Base-by-base conservation (phyloP, 225 moss, liverwort and hornwort species). In the Takakia lepidozioides region DNA sequence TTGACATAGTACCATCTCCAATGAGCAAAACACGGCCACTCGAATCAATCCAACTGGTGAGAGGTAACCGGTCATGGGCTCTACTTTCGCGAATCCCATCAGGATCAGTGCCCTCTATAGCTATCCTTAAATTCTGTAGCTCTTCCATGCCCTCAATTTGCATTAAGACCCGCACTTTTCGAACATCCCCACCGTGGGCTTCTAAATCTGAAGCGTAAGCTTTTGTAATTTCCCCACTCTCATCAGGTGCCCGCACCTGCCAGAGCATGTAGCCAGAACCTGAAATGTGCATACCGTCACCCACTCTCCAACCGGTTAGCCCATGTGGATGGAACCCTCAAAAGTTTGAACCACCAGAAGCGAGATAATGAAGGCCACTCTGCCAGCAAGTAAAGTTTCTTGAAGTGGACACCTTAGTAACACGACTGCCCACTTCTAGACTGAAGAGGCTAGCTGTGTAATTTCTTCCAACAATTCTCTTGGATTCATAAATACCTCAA, bases 91-190 rank as follows among this genome's bases (percentile, higher is more conserved):
- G 58, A 24, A 80, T 61, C 50, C 27, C 1, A 26, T 66, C 68
- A 1, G 68, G 65, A 26, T 69, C 66, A 3, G 79, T 75, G 51
- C 17, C 36, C 11, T 51, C n/a, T 23, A 75, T 83, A 21, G 27
- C 72, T 20, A 48, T 18, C 2, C 65, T 45, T 53, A 78, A 26
- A 35, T 61, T 35, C 14, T 63, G 49, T 64, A 78, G 47, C 8
- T 63, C 58, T 26, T 65, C 62, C 59, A 79, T 0, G 15, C 0
- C 68, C 58, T 68, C 55, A 22, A 79, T 46, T 27, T 71, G 51
- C 62, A 55, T 48, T 62, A 83, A 48, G 2, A 60, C 71, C 8
- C 75, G 63, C 21, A 65, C 63, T 49, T 83, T 79, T 36, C 65
- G 44, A 3, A 64, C 70, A 16, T 78, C 2, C 1, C n/a, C 5